Conservation (phyloP, 768 basidiomycete genomes). For the Tricholoma saponaceum region DNA sequence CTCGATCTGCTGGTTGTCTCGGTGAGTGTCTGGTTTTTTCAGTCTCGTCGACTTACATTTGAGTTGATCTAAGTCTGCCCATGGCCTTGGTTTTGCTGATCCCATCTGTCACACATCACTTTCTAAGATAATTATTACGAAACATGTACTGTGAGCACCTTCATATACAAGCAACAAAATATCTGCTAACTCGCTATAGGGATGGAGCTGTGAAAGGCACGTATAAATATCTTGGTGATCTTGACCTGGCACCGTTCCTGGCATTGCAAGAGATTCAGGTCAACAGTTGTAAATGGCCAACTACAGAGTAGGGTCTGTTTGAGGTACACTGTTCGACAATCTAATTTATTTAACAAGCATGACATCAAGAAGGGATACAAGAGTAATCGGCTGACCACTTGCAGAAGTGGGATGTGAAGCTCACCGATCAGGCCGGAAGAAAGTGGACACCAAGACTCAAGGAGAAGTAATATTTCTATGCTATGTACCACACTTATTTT, state of each 20-base stretch:
- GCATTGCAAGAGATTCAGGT: slow-evolving; percentile 1
- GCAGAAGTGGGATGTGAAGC: too few species aligned
- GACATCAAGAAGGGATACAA: too few species aligned
- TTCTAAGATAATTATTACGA: background rate
- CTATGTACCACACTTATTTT: too few species aligned
- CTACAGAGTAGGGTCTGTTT: slow-evolving; percentile 2
- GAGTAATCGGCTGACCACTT: too few species aligned
- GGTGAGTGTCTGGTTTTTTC: background rate
- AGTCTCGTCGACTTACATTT: background rate
- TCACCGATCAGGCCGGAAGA: too few species aligned
- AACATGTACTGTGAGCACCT: background rate
- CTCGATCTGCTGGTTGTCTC: background rate
- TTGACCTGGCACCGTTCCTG: slow-evolving; percentile 1
- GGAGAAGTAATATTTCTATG: too few species aligned
- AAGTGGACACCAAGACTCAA: too few species aligned
- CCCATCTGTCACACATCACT: background rate
- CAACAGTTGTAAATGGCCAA: slow-evolving; percentile 4
- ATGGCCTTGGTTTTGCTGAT: background rate
- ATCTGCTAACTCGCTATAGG: background rate
- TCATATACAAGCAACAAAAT: background rate
- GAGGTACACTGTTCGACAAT: too few species aligned
- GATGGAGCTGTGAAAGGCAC: background rate
- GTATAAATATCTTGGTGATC: slow-evolving; percentile 2
- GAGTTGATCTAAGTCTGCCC: background rate
- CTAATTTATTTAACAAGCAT: too few species aligned